Percentiles rank a stretch among this genome's conserved stretches.
Conservation (phyloP, 768 basidiomycete genomes). For the Tylopilus sp. region DNA sequence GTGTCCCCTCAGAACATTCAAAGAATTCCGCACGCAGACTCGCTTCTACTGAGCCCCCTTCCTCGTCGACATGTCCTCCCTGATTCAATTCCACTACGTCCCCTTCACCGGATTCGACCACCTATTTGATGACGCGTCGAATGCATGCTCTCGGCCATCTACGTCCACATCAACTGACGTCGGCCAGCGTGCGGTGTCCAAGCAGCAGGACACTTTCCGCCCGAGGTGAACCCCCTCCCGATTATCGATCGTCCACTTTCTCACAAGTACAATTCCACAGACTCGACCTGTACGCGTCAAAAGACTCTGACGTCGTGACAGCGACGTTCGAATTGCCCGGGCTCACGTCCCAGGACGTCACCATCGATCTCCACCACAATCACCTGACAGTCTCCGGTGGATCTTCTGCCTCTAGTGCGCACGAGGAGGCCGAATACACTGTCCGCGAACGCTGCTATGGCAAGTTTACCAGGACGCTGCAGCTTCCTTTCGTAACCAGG, state of each 20-base stretch:
- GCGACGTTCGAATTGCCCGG: not conserved
- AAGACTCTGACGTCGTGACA: not conserved
- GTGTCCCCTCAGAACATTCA: too few relatives aligned
- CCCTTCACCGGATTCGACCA: not conserved
- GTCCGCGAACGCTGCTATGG: too few relatives aligned
- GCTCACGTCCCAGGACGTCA: not conserved
- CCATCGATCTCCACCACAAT: not conserved
- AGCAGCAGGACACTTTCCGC: constrained; percentile 5
- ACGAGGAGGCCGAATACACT: too few relatives aligned
- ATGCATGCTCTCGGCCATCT: constrained; percentile 5
- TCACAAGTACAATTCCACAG: too few relatives aligned
- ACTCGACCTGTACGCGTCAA: not conserved
- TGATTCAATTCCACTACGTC: constrained; percentile 9
- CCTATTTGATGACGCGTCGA: constrained; percentile 2
- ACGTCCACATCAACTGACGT: too few relatives aligned
- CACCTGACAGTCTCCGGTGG: too few relatives aligned
- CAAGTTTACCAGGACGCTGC: too few relatives aligned
- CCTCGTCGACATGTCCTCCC: not conserved
- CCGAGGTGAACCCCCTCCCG: not conserved
- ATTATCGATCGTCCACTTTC: too few relatives aligned
- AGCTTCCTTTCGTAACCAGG: too few relatives aligned
- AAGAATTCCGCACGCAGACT: too few relatives aligned
- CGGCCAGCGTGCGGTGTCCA: not conserved
- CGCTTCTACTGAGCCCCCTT: not conserved
- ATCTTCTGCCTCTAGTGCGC: too few relatives aligned